A percentile compares a stretch with the other conserved stretches of the same genome.
phyloP scores from a whole-genome alignment of 331 rosid genomes.

The Cydonia oblonga region DNA sequence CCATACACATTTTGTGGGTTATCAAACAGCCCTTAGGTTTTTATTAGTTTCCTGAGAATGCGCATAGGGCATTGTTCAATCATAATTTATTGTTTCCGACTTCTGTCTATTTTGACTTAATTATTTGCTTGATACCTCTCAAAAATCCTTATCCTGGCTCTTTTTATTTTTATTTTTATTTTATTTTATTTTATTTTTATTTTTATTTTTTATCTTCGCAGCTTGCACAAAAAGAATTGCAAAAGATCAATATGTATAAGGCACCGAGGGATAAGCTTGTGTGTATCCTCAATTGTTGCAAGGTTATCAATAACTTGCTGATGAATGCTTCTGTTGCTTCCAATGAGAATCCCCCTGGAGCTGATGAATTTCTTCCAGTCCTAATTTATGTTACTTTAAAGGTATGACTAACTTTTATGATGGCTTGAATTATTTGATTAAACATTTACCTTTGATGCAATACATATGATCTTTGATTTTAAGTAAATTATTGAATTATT shows the following conservation, averaged over 20 bases:
- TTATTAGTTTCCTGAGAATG: neutral
- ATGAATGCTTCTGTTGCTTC: constrained; percentile 80
- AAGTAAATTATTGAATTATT: neutral
- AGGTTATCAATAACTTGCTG: constrained; percentile 81
- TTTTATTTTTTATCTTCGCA: constrained; percentile 19
- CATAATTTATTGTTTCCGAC: neutral
- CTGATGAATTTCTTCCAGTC: constrained; percentile 98
- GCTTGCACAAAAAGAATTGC: constrained; percentile 97
- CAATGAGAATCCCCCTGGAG: constrained; percentile 75
- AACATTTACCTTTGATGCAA: neutral
- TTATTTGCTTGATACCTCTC: neutral
- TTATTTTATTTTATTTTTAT: too few species aligned
- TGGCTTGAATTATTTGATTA: neutral
- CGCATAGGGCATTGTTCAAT: neutral
- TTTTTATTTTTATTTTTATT: neutral
- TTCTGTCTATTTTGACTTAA: neutral
- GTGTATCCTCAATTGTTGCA: constrained; percentile 89
- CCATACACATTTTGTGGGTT: neutral
- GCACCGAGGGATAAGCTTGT: constrained; percentile 96
- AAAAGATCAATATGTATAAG: constrained; percentile 93
- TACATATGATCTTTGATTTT: neutral
- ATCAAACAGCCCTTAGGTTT: neutral
- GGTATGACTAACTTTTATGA: constrained; percentile 35
- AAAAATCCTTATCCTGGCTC: constrained; percentile 8
- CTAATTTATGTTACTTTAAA: constrained; percentile 83